These are phyloP conservation scores for Moricandia moricandioides DNA, from an alignment of 345 rosid species.

Conservation along the genomic window DNA sequence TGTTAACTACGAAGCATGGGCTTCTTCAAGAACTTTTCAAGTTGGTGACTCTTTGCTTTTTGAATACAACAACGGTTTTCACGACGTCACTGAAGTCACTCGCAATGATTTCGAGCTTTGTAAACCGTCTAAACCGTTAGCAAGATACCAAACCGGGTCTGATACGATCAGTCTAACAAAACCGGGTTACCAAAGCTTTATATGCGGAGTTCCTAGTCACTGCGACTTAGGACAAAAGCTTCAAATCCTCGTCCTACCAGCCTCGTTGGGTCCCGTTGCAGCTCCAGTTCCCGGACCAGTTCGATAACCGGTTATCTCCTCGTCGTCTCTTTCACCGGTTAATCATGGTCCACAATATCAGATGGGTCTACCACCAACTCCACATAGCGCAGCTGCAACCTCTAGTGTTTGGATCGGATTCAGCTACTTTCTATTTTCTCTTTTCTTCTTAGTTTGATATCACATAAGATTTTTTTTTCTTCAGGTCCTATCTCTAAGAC, in stretches of 20 bases:
- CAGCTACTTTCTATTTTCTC: neutral
- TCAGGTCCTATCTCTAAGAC: neutral
- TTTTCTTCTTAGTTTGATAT: too few species aligned
- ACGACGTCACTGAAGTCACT: constrained; percentile 12
- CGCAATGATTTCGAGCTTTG: neutral
- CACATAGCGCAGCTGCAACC: neutral
- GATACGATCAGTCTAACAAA: neutral
- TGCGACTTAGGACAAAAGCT: neutral
- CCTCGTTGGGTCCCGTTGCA: neutral
- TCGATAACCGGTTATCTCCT: neutral
- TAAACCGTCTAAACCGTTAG: neutral
- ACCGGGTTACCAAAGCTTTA: constrained; percentile 7
- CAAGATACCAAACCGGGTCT: neutral
- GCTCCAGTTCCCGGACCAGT: constrained; percentile 3
- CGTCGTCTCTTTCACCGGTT: constrained; percentile 1
- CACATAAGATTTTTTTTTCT: neutral
- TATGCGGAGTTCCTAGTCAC: constrained; percentile 18
- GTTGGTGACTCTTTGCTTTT: constrained; percentile 25
- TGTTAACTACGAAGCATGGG: constrained; percentile 3
- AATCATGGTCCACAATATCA: too few species aligned
- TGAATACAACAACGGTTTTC: neutral
- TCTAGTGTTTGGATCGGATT: neutral
- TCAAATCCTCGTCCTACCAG: neutral
- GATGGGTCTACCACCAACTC: too few species aligned
- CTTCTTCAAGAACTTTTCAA: constrained; percentile 15